phyloP scores from a whole-genome alignment of 805 yeast species.

The Limtongia smithiae region DNA sequence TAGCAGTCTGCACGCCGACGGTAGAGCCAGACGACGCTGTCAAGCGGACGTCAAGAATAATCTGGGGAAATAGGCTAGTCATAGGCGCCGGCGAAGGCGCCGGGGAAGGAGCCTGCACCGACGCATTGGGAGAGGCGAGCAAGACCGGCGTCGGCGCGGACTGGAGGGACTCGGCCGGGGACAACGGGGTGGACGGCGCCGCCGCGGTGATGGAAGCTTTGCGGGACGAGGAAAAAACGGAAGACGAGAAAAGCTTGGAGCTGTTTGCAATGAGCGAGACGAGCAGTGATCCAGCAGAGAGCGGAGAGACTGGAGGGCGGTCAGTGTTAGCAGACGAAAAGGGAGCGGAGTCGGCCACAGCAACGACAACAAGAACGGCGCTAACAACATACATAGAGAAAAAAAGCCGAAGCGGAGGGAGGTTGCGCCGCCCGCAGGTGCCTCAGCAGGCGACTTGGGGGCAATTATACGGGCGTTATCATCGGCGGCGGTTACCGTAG shows the following conservation, averaged over 20 bases:
- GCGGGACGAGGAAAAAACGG: too few species aligned
- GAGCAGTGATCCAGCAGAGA: neutral
- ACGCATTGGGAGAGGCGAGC: neutral
- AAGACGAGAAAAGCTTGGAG: neutral
- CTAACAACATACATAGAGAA: constrained; percentile 1
- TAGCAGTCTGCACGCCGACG: constrained; percentile 14
- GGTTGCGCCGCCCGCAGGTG: neutral
- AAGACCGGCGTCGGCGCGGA: neutral
- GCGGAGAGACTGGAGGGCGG: neutral
- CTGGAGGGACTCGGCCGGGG: neutral
- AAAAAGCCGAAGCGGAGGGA: neutral
- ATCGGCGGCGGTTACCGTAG: neutral
- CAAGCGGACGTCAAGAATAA: constrained; percentile 21
- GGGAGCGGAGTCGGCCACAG: too few species aligned
- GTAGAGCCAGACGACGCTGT: constrained; percentile 4
- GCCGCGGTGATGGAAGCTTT: too few species aligned
- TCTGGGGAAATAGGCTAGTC: constrained; percentile 22
- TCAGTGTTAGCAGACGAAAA: neutral
- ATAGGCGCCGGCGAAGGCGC: constrained; percentile 2
- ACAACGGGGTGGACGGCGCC: too few species aligned
- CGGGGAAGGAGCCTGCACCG: neutral
- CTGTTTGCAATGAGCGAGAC: constrained; percentile 1
- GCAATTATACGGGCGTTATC: neutral
- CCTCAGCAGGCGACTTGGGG: neutral
- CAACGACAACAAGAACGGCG: too few species aligned